Base-by-base conservation (phyloP, 2,329 filamentous ascomycete species). In the Alternaria sp. region DNA sequence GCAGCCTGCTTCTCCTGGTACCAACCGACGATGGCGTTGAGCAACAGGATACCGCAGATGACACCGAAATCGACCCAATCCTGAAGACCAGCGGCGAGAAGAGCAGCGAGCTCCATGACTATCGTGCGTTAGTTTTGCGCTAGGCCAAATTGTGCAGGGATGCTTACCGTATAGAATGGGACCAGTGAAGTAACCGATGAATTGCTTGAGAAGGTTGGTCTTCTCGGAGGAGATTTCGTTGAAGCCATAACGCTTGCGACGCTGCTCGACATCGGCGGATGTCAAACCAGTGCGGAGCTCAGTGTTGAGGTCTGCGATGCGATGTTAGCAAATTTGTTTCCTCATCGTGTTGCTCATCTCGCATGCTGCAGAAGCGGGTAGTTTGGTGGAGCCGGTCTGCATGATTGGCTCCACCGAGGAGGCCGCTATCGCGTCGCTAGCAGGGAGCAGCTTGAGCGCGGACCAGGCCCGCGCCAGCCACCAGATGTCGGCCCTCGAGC, bases 1-100 rank as follows among this genome's bases (percentile, higher is more conserved):
- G 90, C 90, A 73, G 90, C 90, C 81, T 92, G 90, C 84, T 93
- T 93, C 82, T 93, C 90, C 80, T 92, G 90, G 80, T 93, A 92
- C 88, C 90, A 93, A 84, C 90, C 90, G 79, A 92, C 90, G 68
- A 89, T 83, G 69, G 90, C 90, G 83, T 93, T 93, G 67, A 93
- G 88, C 77, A 90, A 73, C 59, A 93, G 83, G 80, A 93, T 93
- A 84, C 87, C 90, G 73, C 90, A 87, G 79, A 93, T 93, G 79
- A 93, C 89, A 86, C 90, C 90, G 71, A 92, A 79, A 86, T 93
- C 90, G 69, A 75, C 86, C 90, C 90, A 93, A 81, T 91, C 89
- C 78, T 86, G 86, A 68, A 93, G 88, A 86, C 90, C 90, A 77
- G 89, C 89, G 72, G 90, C 90, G 74, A 93, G 84, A 57, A 91